Conservation (phyloP, 345 rosid species). For the Populus alba region DNA sequence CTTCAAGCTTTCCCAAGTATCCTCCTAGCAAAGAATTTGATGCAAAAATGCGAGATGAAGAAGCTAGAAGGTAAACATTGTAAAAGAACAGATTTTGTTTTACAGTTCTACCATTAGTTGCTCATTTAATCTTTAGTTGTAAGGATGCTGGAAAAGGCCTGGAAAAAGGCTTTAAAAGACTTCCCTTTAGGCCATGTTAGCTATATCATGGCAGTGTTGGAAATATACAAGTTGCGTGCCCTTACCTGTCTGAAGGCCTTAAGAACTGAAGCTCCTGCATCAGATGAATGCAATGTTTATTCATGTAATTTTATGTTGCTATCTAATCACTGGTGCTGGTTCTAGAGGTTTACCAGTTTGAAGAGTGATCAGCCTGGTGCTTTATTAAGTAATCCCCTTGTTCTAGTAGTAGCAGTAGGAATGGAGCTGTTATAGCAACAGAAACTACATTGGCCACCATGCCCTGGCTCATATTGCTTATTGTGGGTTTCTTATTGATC, state of each 20-base stretch:
- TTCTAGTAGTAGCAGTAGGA: too few species aligned
- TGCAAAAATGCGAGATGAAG: conserved; percentile 93
- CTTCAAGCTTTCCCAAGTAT: conserved; percentile 92
- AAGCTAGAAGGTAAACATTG: conserved; percentile 69
- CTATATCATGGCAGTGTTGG: background rate
- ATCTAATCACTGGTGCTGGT: too few species aligned
- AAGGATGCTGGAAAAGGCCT: background rate
- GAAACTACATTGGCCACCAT: background rate
- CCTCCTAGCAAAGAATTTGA: conserved; percentile 98
- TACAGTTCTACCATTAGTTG: background rate
- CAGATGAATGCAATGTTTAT: background rate
- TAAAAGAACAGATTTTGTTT: conserved; percentile 2
- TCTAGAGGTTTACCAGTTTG: too few species aligned
- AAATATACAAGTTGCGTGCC: background rate
- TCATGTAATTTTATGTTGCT: background rate
- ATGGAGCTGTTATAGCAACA: background rate
- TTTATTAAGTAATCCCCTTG: too few species aligned
- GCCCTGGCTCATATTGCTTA: background rate
- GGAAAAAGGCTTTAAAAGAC: background rate
- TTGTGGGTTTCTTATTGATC: background rate
- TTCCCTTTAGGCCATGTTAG: background rate
- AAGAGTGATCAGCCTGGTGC: too few species aligned
- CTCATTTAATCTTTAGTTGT: background rate
- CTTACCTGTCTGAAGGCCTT: background rate
- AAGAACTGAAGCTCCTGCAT: background rate